Evolutionary conservation across 2,329 filamentous ascomycete genomes (phyloP).

Genomic region (Pestalotiopsis sp.): DNA sequence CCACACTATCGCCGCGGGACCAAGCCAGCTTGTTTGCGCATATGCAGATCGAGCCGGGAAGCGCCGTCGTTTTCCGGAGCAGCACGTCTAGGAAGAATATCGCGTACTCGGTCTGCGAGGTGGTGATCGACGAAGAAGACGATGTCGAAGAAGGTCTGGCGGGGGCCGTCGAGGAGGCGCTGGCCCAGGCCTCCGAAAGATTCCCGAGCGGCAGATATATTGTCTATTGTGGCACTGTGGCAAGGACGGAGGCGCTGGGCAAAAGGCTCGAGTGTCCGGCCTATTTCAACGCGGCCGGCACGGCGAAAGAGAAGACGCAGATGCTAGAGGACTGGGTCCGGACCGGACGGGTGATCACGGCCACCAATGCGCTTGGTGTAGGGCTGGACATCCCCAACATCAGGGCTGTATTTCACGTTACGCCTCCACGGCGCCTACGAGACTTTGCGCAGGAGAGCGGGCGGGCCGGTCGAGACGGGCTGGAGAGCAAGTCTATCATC

Average conservation of each 20-base stretch:
- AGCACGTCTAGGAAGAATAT: not conserved
- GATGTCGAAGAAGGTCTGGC: not conserved
- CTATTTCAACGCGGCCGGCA: not conserved
- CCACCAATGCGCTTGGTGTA: not conserved
- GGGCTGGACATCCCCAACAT: not conserved
- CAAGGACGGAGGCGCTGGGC: not conserved
- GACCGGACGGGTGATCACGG: not conserved
- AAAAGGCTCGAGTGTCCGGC: not conserved
- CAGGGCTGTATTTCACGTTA: not conserved
- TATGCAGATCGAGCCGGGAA: not conserved
- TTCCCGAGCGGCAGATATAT: not conserved
- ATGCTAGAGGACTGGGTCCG: not conserved
- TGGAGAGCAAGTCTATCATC: not conserved
- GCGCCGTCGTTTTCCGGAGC: not conserved
- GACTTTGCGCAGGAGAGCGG: not conserved
- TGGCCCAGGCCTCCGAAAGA: not conserved
- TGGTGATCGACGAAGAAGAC: not conserved
- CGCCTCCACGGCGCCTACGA: not conserved
- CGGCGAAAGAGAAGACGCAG: not conserved
- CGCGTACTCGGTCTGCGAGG: not conserved
- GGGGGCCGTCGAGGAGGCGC: not conserved
- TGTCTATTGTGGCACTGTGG: not conserved
- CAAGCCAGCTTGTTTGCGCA: not conserved
- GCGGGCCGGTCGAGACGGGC: not conserved
- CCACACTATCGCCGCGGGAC: not conserved